phyloP scores from a whole-genome alignment of 2,329 filamentous ascomycete genomes.

The Mollisiaceae sp. region DNA sequence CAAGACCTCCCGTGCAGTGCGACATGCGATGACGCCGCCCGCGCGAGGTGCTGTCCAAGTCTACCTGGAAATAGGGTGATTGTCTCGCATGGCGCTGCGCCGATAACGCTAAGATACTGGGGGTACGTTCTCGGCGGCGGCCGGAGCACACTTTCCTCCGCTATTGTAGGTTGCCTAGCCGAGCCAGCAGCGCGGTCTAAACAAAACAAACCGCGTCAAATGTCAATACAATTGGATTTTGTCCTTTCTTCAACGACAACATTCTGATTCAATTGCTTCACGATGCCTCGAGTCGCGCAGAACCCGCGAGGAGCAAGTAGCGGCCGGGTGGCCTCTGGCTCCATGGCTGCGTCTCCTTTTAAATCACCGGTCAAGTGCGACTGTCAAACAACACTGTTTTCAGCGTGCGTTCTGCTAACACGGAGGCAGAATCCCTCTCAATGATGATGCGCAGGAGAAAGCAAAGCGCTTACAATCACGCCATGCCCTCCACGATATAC shows the following conservation, averaged over 20 bases:
- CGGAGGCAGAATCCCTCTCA: constrained; percentile 79
- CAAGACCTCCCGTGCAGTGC: constrained; percentile 2
- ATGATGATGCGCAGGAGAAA: constrained; percentile 94
- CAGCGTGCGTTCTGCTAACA: constrained; percentile 10
- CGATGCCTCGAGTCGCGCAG: constrained; percentile 62
- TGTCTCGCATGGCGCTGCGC: too few species aligned
- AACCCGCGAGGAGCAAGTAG: constrained; percentile 47
- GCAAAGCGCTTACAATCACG: constrained; percentile 85
- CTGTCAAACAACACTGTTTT: not conserved
- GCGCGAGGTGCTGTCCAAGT: not conserved
- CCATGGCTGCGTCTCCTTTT: constrained; percentile 39
- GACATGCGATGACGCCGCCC: not conserved
- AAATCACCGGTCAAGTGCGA: constrained; percentile 45
- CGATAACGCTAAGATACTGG: not conserved
- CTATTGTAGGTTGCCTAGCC: not conserved
- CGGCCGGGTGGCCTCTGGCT: constrained; percentile 47
- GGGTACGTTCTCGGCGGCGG: not conserved
- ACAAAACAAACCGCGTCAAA: constrained; percentile 18
- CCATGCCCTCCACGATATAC: constrained; percentile 85
- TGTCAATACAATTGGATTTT: constrained; percentile 30
- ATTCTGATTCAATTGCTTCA: constrained; percentile 19
- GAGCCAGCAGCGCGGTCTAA: constrained; percentile 12
- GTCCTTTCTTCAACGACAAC: constrained; percentile 19
- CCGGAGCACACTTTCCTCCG: not conserved
- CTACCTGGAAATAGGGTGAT: too few species aligned